A percentile compares a stretch with the other conserved stretches of the same genome.
These are phyloP conservation scores for Sanghuangporus weigelae DNA, from an alignment of 1,284 basidiomycete species.

Conservation along the genomic window DNA sequence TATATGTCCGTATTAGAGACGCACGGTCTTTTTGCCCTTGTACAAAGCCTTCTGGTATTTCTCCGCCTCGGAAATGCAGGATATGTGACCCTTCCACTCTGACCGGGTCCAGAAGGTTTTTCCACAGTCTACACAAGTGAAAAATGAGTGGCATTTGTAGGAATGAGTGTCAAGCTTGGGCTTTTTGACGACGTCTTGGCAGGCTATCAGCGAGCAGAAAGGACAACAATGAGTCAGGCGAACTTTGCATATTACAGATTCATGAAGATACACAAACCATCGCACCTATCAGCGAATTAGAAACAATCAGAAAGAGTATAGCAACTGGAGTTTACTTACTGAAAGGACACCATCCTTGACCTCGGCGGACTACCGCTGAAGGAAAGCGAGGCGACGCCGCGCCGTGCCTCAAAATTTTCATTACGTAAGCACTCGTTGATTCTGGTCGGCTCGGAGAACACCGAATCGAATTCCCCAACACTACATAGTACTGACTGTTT, in stretches of 20 bases:
- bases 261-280: slow-evolving; percentile 31
- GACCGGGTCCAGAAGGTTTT: slow-evolving; percentile 70
- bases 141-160: slow-evolving; percentile 54
- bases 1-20: background rate
- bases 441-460: slow-evolving; percentile 23
- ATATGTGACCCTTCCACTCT: slow-evolving; percentile 79
- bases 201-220: slow-evolving; percentile 38
- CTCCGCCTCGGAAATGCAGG: slow-evolving; percentile 85
- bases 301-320: background rate
- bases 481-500: background rate
- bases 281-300: slow-evolving; percentile 34
- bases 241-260: background rate
- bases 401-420: background rate
- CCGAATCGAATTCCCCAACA: no score
- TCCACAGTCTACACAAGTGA: slow-evolving; percentile 87
- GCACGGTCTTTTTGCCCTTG: slow-evolving; percentile 65
- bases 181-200: slow-evolving; percentile 85
- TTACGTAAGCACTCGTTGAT: background rate
- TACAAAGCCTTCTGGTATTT: slow-evolving; percentile 88
- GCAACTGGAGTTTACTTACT: slow-evolving; percentile 33
- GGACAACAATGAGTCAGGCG: background rate
- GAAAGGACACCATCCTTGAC: slow-evolving; percentile 48
- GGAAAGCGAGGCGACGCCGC: background rate
- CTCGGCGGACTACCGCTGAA: background rate
- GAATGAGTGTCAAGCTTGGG: slow-evolving; percentile 80